Base-by-base conservation (phyloP, 306 rosid genomes). In the Malus fusca region DNA sequence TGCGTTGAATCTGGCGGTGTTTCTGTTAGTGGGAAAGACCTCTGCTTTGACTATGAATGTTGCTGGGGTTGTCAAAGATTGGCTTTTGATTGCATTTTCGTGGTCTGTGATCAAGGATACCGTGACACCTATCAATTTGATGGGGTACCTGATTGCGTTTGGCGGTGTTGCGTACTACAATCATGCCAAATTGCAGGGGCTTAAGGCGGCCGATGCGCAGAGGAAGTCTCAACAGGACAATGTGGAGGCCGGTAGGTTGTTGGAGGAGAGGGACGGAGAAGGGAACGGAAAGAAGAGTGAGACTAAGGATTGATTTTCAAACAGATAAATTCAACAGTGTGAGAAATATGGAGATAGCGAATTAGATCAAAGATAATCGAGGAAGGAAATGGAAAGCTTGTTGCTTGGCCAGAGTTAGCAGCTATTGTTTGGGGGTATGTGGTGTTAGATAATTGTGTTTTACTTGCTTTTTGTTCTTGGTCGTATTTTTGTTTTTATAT, bases 81-180 rank as follows among this genome's bases (percentile, higher is more conserved):
- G 97, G 98, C 85, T 95, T 15, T 70, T 95, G 90, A 95, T 95
- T 55, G 97, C 97, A 0, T 95, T 95, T 82, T 95, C 98, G 8
- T 95, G 98, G 98, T 95, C 98, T 2, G 98, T 95, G 78, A 95
- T 95, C 8, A 95, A 92, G 96, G 98, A 92, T 68, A 92, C 86
- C 0, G 97, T 95, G 61, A 95, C 98, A 0, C 86, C 98, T 1
- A 31, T 95, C 37, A 95, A 95, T 66, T 81, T 95, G 86, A 74
- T 95, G 22, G 98, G 98, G 0, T 95, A 95, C 65, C 95, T 92
- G 19, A 73, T 95, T 59, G 98, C 97, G 2, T 95, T 92, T 83
- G 66, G 87, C 78, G 97, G 97, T 22, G 98, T 93, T 60, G 95
- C 88, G 2, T 95, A 92, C 43, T 95, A 95, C 83, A 95, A 95